Conservation (phyloP, 2,329 filamentous ascomycete species). For the Epichloe baconii region DNA sequence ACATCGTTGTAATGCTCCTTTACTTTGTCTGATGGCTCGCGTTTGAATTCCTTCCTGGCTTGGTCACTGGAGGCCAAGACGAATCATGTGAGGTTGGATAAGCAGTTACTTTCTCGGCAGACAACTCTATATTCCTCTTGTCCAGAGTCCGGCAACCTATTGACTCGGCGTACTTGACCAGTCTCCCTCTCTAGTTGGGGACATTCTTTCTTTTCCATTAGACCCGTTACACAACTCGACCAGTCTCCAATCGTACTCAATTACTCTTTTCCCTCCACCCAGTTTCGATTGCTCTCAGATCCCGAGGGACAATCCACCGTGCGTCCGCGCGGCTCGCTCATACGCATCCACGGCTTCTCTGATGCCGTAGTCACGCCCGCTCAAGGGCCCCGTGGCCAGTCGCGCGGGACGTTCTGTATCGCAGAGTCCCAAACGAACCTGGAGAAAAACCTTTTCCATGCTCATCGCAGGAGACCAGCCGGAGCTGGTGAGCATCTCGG, state of each 20-base stretch:
- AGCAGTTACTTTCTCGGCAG: too few species aligned
- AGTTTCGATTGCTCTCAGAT: conserved; percentile 35
- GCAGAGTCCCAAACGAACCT: conserved; percentile 65
- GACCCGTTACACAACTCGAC: too few species aligned
- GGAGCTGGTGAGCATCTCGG: conserved; percentile 71
- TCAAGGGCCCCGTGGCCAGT: conserved; percentile 27
- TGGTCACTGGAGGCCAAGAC: too few species aligned
- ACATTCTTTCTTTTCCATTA: too few species aligned
- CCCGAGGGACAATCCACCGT: conserved; percentile 61
- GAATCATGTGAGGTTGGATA: too few species aligned
- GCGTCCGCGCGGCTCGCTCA: conserved; percentile 46
- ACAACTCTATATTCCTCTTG: too few species aligned
- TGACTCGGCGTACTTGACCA: too few species aligned
- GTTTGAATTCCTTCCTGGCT: too few species aligned
- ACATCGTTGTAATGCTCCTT: too few species aligned
- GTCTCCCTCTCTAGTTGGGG: too few species aligned
- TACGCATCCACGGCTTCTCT: conserved; percentile 64
- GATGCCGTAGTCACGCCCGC: conserved; percentile 45
- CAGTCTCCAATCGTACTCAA: background rate
- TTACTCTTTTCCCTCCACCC: background rate
- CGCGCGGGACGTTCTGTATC: conserved; percentile 62
- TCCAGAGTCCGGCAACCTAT: too few species aligned
- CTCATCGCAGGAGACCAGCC: conserved; percentile 66
- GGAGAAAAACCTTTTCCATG: conserved; percentile 68
- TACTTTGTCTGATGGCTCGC: too few species aligned